Evolutionary conservation across 768 basidiomycete species (phyloP).

Genomic region (Leccinum pellstonianum): DNA sequence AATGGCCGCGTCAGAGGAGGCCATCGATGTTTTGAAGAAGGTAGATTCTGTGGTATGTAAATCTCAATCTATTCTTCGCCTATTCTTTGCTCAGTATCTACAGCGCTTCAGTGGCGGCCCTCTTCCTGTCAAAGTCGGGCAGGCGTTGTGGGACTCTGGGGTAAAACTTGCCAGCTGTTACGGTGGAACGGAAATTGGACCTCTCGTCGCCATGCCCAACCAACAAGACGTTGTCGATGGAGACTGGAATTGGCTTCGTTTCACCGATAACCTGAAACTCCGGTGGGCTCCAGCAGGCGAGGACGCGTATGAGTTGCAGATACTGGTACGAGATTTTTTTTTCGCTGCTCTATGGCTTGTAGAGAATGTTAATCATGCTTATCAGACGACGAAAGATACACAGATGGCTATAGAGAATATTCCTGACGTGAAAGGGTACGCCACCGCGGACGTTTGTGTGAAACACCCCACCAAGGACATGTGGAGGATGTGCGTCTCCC

Average conservation of each 20-base stretch:
- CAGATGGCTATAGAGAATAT: conserved; percentile 33
- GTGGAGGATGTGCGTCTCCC: conserved; percentile 34
- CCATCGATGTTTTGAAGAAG: conserved; percentile 25
- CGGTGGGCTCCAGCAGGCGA: conserved; percentile 36
- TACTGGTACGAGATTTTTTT: conserved; percentile 30
- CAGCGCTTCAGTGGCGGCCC: conserved; percentile 37
- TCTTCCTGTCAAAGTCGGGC: conserved; percentile 35
- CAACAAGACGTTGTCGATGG: conserved; percentile 17
- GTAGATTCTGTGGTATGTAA: conserved; percentile 32
- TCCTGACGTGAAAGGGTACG: conserved; percentile 39
- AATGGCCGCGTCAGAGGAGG: conserved; percentile 31
- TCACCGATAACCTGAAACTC: conserved; percentile 20
- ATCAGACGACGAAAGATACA: neutral
- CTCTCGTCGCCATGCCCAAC: neutral
- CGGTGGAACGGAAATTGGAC: conserved; percentile 35
- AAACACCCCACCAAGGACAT: conserved; percentile 44
- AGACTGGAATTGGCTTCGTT: conserved; percentile 39
- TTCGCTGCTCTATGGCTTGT: neutral
- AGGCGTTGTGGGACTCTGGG: conserved; percentile 33
- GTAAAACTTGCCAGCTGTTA: conserved; percentile 35
- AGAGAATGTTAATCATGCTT: neutral
- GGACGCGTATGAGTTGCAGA: conserved; percentile 37
- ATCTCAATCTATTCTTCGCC: neutral
- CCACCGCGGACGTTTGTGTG: conserved; percentile 44
- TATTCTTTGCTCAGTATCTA: too few species aligned